Percentiles rank a stretch among this genome's conserved stretches.
These are phyloP conservation scores for Aspergillus niger DNA, from an alignment of 2,329 filamentous ascomycete genomes.

Conservation along the genomic window DNA sequence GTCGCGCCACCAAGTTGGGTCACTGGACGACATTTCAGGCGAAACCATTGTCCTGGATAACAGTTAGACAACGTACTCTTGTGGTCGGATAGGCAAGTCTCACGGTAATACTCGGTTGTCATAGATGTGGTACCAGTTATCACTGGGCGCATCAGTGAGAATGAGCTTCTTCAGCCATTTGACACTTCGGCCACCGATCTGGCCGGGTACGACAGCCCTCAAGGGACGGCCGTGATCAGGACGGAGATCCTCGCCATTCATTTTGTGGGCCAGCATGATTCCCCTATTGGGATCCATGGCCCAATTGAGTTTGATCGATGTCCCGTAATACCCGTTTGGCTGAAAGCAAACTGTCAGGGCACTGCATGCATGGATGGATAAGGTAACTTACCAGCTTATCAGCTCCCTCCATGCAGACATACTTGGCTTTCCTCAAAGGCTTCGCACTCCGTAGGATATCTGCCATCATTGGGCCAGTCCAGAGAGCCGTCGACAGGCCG, in stretches of 20 bases:
- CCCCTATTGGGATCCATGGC: conserved; percentile 79
- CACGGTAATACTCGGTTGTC: conserved; percentile 84
- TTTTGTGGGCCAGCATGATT: conserved; percentile 83
- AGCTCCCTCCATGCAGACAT: conserved; percentile 88
- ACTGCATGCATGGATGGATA: background rate
- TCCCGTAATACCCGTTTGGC: conserved; percentile 87
- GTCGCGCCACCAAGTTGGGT: conserved; percentile 80
- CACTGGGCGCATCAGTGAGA: conserved; percentile 74
- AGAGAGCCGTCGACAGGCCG: conserved; percentile 82
- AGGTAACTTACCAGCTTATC: conserved; percentile 64
- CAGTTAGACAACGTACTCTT: conserved; percentile 9
- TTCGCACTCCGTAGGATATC: conserved; percentile 70
- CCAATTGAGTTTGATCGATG: conserved; percentile 85
- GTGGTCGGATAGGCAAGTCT: conserved; percentile 22
- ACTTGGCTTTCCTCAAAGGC: conserved; percentile 70
- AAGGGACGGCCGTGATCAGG: conserved; percentile 87
- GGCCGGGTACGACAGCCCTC: conserved; percentile 80
- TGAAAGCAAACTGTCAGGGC: conserved; percentile 29
- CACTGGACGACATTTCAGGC: conserved; percentile 74
- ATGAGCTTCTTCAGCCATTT: conserved; percentile 88
- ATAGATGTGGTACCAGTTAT: conserved; percentile 95
- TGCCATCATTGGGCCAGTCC: conserved; percentile 76
- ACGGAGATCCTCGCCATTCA: conserved; percentile 80
- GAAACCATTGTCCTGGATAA: conserved; percentile 68
- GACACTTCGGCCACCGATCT: conserved; percentile 88